Base-by-base conservation (phyloP, 192 early-diverging fungal genomes). In the Gigaspora rosea region DNA sequence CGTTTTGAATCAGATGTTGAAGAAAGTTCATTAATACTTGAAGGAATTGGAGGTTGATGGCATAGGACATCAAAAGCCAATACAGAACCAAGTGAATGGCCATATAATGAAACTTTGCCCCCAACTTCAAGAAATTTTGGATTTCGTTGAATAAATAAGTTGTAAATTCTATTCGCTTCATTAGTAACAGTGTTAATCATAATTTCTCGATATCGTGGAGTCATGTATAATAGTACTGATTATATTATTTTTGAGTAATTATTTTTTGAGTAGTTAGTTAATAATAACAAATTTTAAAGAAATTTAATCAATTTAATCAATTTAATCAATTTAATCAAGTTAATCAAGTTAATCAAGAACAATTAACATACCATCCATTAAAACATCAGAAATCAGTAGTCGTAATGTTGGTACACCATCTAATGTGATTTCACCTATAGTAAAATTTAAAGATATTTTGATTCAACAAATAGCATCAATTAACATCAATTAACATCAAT, bases 371-470 rank as follows among this genome's bases (percentile, higher is more conserved):
- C 93, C 89, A 80, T 96, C 95, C 83, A 95, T 82, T 22, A 94
- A 82, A 5, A 96, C 92, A 79, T 96, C 94, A 1, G 91, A 93
- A 10, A 94, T 92, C 51, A 96, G 76, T 79, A 88, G 90, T 35
- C 95, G 85, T 36, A 95, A 92, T 33, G 89, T 90, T 32, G 92
- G 94, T 20, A 95, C 91, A 10, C 93, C 92, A 9, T 96, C 95
- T 41, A 93, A 80, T 46, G 91, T 90, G 47, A 96, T 89, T 75
- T 96, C 94, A 16, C 90, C 89, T 62, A 95, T 78, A 18, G 87
- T 89, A 2, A 41, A 41, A 6, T 41, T 27, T 27, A 27, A 7
- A 41, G 7, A 41, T 41, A 41, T 41, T 41, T 41, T 6, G 2
- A 41, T 41, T 27, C 2, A 41, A 41, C 2, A 27, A 27, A 27